Conservation (phyloP, 257 asterid species). For the Solanum gracilifrons region DNA sequence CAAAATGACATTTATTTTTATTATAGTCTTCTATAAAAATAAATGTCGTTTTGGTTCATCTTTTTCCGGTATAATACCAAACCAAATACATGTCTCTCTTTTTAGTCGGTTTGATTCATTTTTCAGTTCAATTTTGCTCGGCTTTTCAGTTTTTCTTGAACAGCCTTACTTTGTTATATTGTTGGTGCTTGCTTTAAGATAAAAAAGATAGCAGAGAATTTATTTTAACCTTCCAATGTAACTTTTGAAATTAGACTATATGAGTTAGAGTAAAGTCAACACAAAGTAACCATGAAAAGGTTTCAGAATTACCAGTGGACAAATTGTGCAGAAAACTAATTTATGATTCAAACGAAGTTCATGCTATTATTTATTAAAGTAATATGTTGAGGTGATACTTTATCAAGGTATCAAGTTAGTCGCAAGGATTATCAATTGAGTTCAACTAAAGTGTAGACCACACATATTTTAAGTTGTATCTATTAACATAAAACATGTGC, state of each 20-base stretch:
- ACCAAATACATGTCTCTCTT: background rate
- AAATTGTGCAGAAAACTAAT: background rate
- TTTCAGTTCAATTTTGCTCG: background rate
- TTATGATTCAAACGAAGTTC: background rate
- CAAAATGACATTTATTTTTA: no score
- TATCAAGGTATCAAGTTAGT: background rate
- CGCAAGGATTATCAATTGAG: background rate
- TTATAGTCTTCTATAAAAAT: no score
- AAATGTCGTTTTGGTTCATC: background rate
- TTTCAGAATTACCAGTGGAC: accelerated
- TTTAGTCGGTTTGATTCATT: background rate
- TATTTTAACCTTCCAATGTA: background rate
- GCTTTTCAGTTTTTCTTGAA: background rate
- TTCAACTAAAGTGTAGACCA: background rate
- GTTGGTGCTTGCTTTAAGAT: background rate
- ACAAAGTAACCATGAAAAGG: background rate
- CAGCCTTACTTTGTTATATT: background rate
- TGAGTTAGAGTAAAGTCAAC: background rate
- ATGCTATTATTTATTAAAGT: background rate
- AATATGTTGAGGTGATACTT: background rate
- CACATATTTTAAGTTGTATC: background rate
- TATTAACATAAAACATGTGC: no score
- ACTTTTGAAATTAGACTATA: background rate
- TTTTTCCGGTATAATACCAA: background rate
- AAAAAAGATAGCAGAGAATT: background rate